Evolutionary conservation across 2,329 filamentous ascomycete species (phyloP).

Genomic region (Cryphonectria nitschkei): DNA sequence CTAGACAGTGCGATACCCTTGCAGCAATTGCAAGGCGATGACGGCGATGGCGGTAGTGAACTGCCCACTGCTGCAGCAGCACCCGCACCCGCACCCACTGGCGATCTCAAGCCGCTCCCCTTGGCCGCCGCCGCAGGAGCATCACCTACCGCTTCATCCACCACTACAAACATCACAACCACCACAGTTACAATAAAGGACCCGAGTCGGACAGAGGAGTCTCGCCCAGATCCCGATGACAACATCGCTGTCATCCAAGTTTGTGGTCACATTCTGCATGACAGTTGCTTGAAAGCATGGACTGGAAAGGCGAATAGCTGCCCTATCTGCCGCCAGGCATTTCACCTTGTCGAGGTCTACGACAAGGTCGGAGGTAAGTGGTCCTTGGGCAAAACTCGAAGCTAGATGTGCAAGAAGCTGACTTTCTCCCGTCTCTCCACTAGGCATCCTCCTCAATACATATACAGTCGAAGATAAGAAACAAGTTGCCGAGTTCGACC

Average conservation of each 20-base stretch:
- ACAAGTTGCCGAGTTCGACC: conserved; percentile 87
- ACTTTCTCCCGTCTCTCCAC: conserved; percentile 28
- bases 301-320: conserved; percentile 97
- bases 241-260: conserved; percentile 66
- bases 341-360: conserved; percentile 87
- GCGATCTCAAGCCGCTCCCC: conserved; percentile 21
- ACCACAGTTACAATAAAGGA: conserved; percentile 32
- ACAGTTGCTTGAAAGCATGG: conserved; percentile 92
- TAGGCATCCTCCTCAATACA: conserved; percentile 59
- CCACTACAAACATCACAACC: conserved; percentile 35
- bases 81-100: conserved; percentile 21
- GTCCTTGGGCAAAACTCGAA: background rate
- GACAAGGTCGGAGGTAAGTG: conserved; percentile 76
- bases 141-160: conserved; percentile 33
- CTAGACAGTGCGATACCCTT: conserved; percentile 43
- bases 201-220: conserved; percentile 30
- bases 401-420: conserved; percentile 26
- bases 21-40: conserved; percentile 32
- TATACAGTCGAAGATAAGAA: conserved; percentile 79
- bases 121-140: conserved; percentile 28
- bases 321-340: conserved; percentile 90
- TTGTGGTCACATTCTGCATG: conserved; percentile 90
- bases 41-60: conserved; percentile 32
- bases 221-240: conserved; percentile 39
- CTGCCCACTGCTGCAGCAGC: conserved; percentile 19